These are phyloP conservation scores for Elsinoe australis DNA, from an alignment of 2,329 filamentous ascomycete genomes.

Conservation along the genomic window DNA sequence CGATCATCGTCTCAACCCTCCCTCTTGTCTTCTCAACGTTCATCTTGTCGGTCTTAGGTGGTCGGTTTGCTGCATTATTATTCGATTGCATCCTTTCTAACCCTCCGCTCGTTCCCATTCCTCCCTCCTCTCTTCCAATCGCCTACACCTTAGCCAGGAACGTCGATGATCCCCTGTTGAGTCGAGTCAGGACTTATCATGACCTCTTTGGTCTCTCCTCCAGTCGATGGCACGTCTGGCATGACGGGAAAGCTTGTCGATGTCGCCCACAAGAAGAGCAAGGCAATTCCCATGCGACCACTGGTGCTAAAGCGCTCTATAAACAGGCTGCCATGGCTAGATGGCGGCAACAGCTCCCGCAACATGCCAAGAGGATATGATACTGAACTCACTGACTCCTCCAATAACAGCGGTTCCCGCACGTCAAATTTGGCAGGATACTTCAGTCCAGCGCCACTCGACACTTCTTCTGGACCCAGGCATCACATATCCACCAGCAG, in stretches of 20 bases:
- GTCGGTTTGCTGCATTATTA: not conserved
- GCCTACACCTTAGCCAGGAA: no score
- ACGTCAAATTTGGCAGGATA: not conserved
- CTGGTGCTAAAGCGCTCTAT: conserved; percentile 3
- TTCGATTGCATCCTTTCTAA: not conserved
- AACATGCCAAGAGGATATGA: conserved; percentile 13
- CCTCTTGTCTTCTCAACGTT: no score
- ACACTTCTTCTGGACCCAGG: not conserved
- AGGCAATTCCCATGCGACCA: not conserved
- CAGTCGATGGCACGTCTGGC: no score
- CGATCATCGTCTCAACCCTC: no score
- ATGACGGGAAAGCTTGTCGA: no score
- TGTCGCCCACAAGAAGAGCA: not conserved
- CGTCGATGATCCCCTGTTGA: no score
- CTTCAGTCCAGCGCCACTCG: not conserved
- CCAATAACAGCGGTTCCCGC: not conserved
- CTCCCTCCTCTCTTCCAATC: not conserved
- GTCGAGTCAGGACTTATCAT: no score
- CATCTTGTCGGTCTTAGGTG: no score
- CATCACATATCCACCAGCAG: not conserved
- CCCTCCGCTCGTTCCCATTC: not conserved
- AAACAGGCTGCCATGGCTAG: conserved; percentile 17
- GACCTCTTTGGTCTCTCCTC: no score
- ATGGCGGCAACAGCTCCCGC: conserved; percentile 13
- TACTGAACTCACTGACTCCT: conserved; percentile 9